Evolutionary conservation across 208 protist species (phyloP), one percentile per base, ranked within the genome.

Genomic region (Polymyxa betae): DNA sequence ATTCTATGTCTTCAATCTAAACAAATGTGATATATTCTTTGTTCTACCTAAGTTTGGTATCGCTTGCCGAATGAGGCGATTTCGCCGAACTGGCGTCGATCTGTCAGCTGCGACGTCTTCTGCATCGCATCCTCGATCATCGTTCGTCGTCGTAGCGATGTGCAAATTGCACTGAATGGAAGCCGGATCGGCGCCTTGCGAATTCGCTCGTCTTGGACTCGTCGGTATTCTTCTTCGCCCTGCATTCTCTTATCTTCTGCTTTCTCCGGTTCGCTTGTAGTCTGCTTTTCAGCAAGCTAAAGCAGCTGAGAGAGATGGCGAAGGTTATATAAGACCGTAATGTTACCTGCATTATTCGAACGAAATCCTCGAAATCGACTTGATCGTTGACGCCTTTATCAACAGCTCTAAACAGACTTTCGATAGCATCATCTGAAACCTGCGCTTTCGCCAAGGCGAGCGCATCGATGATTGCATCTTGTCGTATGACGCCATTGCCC

Each of bases 151-250:
- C 35, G 5, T n/a, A 43, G 35, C 40, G 72, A 35, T n/a, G 12
- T 35, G n/a, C 72, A 82, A 43, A 82, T 82, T 82, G 5, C 35
- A 12, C 35, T 82, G 72, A 82, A 82, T n/a, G 72, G 72, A 20
- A 82, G 35, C 5, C 72, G 72, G 5, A 82, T 82, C 72, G 72
- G 16, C 12, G 35, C 72, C 16, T 82, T 5, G 5, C 35, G 5
- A 20, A 82, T 35, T 12, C n/a, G n/a, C 35, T 35, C 72, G 72
- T 43, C 40, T 45, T 82, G 16, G 35, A 35, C 35, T 35, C n/a
- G 72, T 40, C 72, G 72, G 16, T 20, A 38, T n/a, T 5, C 72
- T 40, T 82, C 16, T 20, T 45, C 40, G n/a, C 35, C 72, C 16
- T 5, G 16, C 72, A 45, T 12, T n/a, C 12, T 82, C 35, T 43